phyloP scores from a whole-genome alignment of 2,329 filamentous ascomycete genomes.

The Phialophora macrospora region DNA sequence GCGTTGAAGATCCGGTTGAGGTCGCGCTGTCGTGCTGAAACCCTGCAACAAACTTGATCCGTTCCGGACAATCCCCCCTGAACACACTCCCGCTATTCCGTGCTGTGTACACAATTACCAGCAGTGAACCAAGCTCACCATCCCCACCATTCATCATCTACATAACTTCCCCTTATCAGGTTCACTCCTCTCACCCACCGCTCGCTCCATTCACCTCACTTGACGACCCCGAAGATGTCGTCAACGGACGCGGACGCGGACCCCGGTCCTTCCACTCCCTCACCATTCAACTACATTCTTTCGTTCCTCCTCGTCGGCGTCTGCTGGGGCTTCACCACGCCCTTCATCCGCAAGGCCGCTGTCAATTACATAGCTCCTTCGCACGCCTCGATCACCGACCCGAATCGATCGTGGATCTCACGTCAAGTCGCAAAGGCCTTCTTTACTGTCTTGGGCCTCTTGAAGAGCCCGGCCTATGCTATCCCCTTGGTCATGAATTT shows the following conservation, averaged over 20 bases:
- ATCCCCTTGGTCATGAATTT: conserved; percentile 84
- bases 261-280: conserved; percentile 42
- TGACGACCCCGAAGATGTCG: conserved; percentile 13
- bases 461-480: conserved; percentile 81
- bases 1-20: no score
- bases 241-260: conserved; percentile 9
- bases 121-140: not conserved
- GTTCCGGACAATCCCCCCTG: not conserved
- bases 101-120: not conserved
- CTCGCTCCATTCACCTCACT: not conserved
- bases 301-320: conserved; percentile 85
- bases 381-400: conserved; percentile 44
- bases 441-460: conserved; percentile 76
- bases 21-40: no score
- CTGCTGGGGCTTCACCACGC: conserved; percentile 90
- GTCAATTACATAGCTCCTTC: conserved; percentile 69
- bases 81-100: not conserved
- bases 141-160: not conserved
- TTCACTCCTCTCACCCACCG: no score
- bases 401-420: conserved; percentile 62
- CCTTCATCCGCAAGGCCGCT: conserved; percentile 88
- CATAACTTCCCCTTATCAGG: no score
- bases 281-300: conserved; percentile 76
- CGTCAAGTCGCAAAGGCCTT: conserved; percentile 67
- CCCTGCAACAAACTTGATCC: not conserved